Evolutionary conservation across 768 basidiomycete genomes (phyloP).

Genomic region (Lactarius hengduanensis): DNA sequence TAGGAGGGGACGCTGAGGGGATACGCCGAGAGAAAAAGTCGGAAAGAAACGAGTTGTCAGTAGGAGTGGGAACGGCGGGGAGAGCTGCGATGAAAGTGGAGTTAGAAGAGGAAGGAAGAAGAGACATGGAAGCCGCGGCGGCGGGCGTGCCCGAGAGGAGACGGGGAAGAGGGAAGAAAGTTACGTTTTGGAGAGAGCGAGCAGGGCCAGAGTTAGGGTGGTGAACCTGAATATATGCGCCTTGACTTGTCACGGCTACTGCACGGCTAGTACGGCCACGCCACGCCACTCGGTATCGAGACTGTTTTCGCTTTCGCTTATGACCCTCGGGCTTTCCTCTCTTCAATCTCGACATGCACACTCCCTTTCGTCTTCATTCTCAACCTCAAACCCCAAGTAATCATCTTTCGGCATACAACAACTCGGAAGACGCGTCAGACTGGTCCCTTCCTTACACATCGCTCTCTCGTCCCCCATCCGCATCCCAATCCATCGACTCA

Average conservation of each 20-base stretch:
- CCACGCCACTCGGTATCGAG: conserved; percentile 2
- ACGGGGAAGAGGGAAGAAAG: conserved; percentile 60
- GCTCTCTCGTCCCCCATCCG: conserved; percentile 32
- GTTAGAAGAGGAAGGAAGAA: conserved; percentile 44
- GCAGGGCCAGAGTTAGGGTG: conserved; percentile 33
- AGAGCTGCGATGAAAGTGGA: conserved; percentile 45
- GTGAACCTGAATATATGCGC: conserved; percentile 62
- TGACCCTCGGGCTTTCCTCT: neutral
- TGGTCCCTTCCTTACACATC: conserved; percentile 32
- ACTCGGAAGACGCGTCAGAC: conserved; percentile 30
- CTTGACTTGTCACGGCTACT: conserved; percentile 41
- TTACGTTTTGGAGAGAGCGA: conserved; percentile 64
- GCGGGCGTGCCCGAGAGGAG: conserved; percentile 24
- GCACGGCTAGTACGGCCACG: neutral
- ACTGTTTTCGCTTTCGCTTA: conserved; percentile 9
- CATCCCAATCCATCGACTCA: conserved; percentile 34
- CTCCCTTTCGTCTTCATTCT: conserved; percentile 32
- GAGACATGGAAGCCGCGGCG: conserved; percentile 11
- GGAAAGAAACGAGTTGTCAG: conserved; percentile 8
- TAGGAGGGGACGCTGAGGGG: conserved; percentile 27
- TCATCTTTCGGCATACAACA: conserved; percentile 15
- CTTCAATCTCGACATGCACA: conserved; percentile 24
- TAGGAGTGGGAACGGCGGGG: conserved; percentile 22
- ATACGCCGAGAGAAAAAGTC: conserved; percentile 13
- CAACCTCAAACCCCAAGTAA: conserved; percentile 27